These are phyloP conservation scores for Phylloporus gajari DNA, from an alignment of 1,284 basidiomycete genomes.

Conservation along the genomic window DNA sequence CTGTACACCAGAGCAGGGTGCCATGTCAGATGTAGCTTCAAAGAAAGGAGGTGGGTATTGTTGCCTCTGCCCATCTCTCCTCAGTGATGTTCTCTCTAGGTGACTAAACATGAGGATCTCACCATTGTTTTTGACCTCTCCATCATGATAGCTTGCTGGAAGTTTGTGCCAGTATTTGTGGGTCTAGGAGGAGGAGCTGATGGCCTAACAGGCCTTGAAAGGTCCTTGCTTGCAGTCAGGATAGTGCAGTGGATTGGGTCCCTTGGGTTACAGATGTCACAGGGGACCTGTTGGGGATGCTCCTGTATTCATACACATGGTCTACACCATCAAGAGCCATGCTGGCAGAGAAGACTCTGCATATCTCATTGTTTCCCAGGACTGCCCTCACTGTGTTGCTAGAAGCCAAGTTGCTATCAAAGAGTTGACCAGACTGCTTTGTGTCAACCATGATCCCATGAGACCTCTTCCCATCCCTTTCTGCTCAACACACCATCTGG, in stretches of 20 bases:
- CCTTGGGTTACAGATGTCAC: not conserved
- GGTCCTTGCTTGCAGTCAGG: not conserved
- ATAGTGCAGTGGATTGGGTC: not conserved
- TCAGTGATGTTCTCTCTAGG: not conserved
- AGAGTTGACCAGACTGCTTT: not conserved
- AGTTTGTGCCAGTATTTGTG: not conserved
- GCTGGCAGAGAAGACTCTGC: not conserved
- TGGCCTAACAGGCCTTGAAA: not conserved
- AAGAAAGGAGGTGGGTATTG: not conserved
- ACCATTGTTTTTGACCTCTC: not conserved
- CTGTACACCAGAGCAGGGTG: not conserved
- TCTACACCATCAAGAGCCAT: not conserved
- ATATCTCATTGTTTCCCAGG: not conserved
- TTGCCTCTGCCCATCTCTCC: not conserved
- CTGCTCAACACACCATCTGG: slow-evolving; percentile 1
- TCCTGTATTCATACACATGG: not conserved
- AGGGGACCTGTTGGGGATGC: not conserved
- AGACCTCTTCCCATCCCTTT: slow-evolving; percentile 3
- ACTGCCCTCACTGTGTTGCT: not conserved
- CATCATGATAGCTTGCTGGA: not conserved
- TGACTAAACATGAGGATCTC: too few species aligned
- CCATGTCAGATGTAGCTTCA: not conserved
- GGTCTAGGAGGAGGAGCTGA: not conserved
- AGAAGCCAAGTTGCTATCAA: not conserved
- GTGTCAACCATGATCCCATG: not conserved